Evolutionary conservation across 2,329 filamentous ascomycete genomes (phyloP).

Genomic region (Malbranchea zuffiana): DNA sequence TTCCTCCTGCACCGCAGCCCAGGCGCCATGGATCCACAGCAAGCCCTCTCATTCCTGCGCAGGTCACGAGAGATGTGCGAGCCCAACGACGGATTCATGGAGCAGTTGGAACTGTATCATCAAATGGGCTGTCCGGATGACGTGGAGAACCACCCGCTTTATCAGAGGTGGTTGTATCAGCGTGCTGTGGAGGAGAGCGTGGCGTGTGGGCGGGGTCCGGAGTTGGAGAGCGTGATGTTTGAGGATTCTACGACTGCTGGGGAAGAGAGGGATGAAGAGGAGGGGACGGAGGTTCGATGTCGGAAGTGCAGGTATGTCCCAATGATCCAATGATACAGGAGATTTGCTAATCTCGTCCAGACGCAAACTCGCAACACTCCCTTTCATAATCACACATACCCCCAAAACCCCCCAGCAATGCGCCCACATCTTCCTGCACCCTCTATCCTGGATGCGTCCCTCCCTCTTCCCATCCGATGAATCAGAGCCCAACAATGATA

Average conservation of each 20-base stretch:
- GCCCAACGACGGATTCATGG: constrained; percentile 85
- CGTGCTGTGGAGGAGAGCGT: constrained; percentile 56
- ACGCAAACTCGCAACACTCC: constrained; percentile 50
- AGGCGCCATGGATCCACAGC: constrained; percentile 46
- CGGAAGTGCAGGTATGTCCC: constrained; percentile 68
- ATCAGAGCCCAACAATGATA: constrained; percentile 12
- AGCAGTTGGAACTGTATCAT: constrained; percentile 77
- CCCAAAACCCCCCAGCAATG: constrained; percentile 39
- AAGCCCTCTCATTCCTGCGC: constrained; percentile 61
- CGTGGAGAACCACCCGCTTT: constrained; percentile 58
- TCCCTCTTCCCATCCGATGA: constrained; percentile 45
- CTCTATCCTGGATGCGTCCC: constrained; percentile 86
- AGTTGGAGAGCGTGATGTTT: constrained; percentile 64
- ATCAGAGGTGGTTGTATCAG: constrained; percentile 67
- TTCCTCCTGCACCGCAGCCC: constrained; percentile 60
- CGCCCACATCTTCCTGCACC: constrained; percentile 82
- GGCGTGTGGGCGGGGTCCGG: constrained; percentile 67
- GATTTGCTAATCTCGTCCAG: constrained; percentile 1
- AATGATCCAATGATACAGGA: not conserved
- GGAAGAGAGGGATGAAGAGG: constrained; percentile 16
- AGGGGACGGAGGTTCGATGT: constrained; percentile 59
- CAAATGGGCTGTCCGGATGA: constrained; percentile 68
- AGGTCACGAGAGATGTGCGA: constrained; percentile 66
- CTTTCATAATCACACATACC: constrained; percentile 58
- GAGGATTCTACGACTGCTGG: constrained; percentile 38